Percentiles rank a stretch among this genome's conserved stretches.
Conservation (phyloP, 2,329 filamentous ascomycete species). For the Botryosphaeria agaves region DNA sequence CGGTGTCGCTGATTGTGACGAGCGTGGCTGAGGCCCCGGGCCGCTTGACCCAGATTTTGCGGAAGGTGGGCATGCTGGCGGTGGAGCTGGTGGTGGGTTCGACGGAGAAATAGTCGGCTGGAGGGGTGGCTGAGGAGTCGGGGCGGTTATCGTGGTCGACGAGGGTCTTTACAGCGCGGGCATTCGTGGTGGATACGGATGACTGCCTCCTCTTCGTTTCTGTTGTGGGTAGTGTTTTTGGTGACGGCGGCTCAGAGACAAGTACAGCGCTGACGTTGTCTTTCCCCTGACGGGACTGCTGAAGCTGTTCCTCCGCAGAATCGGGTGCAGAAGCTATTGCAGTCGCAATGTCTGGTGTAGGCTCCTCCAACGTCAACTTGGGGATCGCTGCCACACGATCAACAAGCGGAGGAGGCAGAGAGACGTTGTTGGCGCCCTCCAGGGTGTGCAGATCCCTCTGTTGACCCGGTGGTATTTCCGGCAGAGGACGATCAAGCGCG, state of each 20-base stretch:
- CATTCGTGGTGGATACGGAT: slow-evolving; percentile 21
- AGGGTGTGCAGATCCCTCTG: slow-evolving; percentile 7
- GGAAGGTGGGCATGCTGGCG: slow-evolving; percentile 39
- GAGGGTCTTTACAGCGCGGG: slow-evolving; percentile 32
- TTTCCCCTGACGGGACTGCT: slow-evolving; percentile 3
- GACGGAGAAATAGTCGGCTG: slow-evolving; percentile 22
- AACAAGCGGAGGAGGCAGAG: too few species aligned
- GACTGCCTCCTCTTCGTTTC: slow-evolving; percentile 22
- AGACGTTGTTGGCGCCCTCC: too few species aligned
- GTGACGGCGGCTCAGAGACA: slow-evolving; percentile 1
- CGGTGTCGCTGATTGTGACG: slow-evolving; percentile 70
- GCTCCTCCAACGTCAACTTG: slow-evolving; percentile 10
- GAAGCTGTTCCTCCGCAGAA: slow-evolving; percentile 5
- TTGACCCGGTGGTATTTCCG: too few species aligned
- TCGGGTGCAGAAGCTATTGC: background rate
- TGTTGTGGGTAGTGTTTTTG: slow-evolving; percentile 23
- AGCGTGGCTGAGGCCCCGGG: slow-evolving; percentile 73
- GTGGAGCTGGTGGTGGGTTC: slow-evolving; percentile 14
- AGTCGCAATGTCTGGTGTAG: slow-evolving; percentile 8
- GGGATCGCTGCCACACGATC: too few species aligned
- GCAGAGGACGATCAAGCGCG: too few species aligned
- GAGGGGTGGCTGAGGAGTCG: slow-evolving; percentile 10
- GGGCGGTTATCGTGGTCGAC: slow-evolving; percentile 26
- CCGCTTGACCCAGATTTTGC: slow-evolving; percentile 92
- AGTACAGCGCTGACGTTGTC: slow-evolving; percentile 2